Evolutionary conservation across 176 grass and related monocot genomes (phyloP).

Genomic region (Zizania latifolia): DNA sequence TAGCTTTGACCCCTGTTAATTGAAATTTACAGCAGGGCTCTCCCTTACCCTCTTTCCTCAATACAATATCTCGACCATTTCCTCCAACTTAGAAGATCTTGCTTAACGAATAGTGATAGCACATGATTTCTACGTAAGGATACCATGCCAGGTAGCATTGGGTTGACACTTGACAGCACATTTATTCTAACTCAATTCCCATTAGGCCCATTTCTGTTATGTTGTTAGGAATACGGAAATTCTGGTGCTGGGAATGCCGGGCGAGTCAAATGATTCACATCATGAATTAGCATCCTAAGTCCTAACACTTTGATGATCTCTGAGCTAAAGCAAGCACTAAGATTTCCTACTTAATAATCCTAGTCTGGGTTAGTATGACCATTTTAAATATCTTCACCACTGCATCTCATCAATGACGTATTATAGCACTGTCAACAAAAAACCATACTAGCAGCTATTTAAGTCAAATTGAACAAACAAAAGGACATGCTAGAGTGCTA

Average conservation of each 20-base stretch:
- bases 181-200: not conserved
- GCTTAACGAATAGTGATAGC: not conserved
- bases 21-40: not conserved
- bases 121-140: not conserved
- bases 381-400: too few species aligned
- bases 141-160: not conserved
- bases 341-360: not conserved
- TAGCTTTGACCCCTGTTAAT: not conserved
- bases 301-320: too few species aligned
- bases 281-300: too few species aligned
- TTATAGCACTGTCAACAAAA: too few species aligned
- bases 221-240: not conserved
- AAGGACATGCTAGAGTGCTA: too few species aligned
- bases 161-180: not conserved
- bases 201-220: not conserved
- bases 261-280: not conserved
- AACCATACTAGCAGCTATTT: too few species aligned
- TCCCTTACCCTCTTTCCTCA: not conserved
- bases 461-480: too few species aligned
- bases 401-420: too few species aligned
- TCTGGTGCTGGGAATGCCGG: not conserved
- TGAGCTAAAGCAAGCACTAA: not conserved
- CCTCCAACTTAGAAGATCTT: not conserved
- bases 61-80: not conserved
- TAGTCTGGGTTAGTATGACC: too few species aligned